These are phyloP conservation scores for Alternaria sp. DNA, from an alignment of 2,329 filamentous ascomycete genomes.

Conservation along the genomic window DNA sequence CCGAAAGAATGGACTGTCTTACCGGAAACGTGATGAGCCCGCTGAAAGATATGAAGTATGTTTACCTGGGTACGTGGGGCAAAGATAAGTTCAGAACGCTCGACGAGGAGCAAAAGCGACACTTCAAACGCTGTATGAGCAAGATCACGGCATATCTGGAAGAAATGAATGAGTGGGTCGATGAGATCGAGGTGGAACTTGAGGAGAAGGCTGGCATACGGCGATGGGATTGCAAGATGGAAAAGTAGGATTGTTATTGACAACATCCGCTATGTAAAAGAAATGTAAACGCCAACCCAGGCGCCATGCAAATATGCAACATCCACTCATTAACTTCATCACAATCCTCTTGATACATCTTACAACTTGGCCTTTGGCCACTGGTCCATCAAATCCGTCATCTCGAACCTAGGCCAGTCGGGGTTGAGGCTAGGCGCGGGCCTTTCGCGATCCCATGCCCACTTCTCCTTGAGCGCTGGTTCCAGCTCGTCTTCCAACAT, in stretches of 20 bases:
- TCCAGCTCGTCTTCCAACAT: conserved; percentile 52
- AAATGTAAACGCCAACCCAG: neutral
- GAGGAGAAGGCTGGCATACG: neutral
- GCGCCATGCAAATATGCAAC: conserved; percentile 11
- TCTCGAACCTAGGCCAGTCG: conserved; percentile 64
- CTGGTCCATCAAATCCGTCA: conserved; percentile 58
- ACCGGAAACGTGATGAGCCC: neutral
- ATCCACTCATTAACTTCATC: conserved; percentile 3
- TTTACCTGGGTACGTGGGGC: neutral
- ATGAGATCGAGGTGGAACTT: neutral
- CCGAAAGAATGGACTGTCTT: neutral
- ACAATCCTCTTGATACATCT: neutral
- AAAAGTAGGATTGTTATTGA: neutral
- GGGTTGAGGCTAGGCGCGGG: conserved; percentile 59
- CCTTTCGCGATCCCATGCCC: conserved; percentile 64
- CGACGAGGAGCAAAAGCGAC: neutral
- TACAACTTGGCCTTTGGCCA: conserved; percentile 42
- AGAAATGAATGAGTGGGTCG: neutral
- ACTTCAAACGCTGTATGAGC: neutral
- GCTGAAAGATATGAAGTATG: neutral
- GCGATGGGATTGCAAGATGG: neutral
- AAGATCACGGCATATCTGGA: neutral
- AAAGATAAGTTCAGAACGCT: neutral
- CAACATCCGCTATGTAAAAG: neutral
- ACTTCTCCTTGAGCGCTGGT: conserved; percentile 65